These are phyloP conservation scores for Nemania sp. DNA, from an alignment of 2,329 filamentous ascomycete species.

Conservation along the genomic window DNA sequence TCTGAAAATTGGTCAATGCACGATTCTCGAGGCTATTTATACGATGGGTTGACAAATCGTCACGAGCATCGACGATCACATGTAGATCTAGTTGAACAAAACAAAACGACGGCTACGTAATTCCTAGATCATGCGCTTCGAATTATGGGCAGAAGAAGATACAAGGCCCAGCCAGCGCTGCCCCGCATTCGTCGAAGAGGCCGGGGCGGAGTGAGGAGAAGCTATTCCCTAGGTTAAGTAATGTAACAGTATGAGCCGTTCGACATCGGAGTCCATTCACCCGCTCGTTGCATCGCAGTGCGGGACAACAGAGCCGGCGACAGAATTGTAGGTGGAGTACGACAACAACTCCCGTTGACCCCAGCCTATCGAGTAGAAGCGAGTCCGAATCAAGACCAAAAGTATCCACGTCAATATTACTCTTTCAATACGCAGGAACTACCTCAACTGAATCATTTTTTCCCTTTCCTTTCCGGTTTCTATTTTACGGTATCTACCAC, in stretches of 20 bases:
- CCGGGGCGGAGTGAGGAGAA: conserved; percentile 15
- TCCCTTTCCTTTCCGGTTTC: no score
- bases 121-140: not conserved
- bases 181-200: conserved; percentile 16
- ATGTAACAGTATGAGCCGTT: not conserved
- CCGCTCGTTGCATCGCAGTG: conserved; percentile 10
- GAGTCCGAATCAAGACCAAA: no score
- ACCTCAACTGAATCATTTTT: no score
- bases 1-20: no score
- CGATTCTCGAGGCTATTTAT: no score
- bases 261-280: conserved; percentile 7
- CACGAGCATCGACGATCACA: no score
- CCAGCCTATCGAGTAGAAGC: not conserved
- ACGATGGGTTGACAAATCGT: no score
- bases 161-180: not conserved
- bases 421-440: no score
- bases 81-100: not conserved
- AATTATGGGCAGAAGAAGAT: no score
- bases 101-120: not conserved
- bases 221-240: not conserved
- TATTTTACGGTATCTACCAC: no score
- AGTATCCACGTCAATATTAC: no score
- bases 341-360: not conserved
- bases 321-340: not conserved
- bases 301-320: conserved; percentile 18